phyloP scores from a whole-genome alignment of 208 protist species.

The Borovskyia barvae region DNA sequence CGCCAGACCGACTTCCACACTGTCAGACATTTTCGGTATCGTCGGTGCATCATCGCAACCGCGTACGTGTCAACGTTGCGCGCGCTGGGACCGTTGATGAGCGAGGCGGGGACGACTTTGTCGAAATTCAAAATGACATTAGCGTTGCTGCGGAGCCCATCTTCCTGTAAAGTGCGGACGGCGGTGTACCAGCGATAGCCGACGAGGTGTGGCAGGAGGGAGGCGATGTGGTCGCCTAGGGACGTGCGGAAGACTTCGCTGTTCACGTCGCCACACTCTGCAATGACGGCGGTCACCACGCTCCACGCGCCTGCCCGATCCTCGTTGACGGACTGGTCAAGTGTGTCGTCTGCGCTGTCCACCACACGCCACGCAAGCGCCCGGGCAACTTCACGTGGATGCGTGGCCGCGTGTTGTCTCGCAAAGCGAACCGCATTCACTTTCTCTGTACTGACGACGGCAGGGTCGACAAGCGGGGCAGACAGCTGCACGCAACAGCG shows the following conservation, averaged over 20 bases:
- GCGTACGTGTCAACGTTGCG: constrained; percentile 20
- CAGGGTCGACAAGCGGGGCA: constrained; percentile 41
- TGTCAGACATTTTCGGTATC: constrained; percentile 42
- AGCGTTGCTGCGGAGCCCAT: constrained; percentile 15
- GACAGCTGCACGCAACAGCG: constrained; percentile 86
- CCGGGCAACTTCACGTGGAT: constrained; percentile 67
- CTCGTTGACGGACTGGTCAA: constrained; percentile 26
- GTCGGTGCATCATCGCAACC: constrained; percentile 19
- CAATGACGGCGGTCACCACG: constrained; percentile 61
- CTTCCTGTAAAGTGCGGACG: constrained; percentile 18
- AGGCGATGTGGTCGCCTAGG: constrained; percentile 62
- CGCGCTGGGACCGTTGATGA: constrained; percentile 40
- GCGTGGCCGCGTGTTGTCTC: constrained; percentile 49
- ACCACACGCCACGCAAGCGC: constrained; percentile 82
- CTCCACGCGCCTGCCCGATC: constrained; percentile 78
- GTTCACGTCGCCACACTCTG: constrained; percentile 53
- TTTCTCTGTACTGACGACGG: constrained; percentile 46
- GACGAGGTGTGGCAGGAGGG: constrained; percentile 74
- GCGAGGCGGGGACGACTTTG: constrained; percentile 57
- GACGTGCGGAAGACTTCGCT: constrained; percentile 50
- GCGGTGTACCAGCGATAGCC: constrained; percentile 65
- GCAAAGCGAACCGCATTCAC: constrained; percentile 65
- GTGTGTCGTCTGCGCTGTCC: constrained; percentile 58
- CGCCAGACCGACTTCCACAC: constrained; percentile 73
- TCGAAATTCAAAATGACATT: constrained; percentile 15